These are phyloP conservation scores for Bruguiera gymnorhiza DNA, from an alignment of 345 rosid genomes.

Conservation along the genomic window DNA sequence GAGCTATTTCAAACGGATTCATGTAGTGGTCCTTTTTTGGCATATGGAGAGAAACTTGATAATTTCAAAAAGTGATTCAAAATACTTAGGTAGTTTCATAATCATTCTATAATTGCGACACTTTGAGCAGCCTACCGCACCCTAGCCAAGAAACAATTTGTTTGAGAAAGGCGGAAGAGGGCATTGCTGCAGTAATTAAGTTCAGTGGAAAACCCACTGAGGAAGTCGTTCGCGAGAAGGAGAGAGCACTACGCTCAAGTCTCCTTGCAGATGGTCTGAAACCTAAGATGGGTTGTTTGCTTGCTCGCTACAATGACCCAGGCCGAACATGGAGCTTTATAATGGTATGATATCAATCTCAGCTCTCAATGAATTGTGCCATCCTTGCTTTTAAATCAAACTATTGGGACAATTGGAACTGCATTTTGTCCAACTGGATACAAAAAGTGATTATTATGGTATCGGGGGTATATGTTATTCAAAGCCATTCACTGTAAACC, in stretches of 20 bases:
- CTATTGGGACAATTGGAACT: no score
- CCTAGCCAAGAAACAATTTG: constrained; percentile 57
- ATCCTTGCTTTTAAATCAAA: no score
- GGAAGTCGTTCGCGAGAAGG: constrained; percentile 52
- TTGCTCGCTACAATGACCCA: constrained; percentile 91
- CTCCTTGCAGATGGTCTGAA: constrained; percentile 59
- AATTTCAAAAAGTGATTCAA: no score
- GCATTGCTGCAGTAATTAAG: constrained; percentile 67
- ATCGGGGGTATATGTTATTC: not conserved
- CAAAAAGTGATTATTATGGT: not conserved
- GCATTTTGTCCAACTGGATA: no score
- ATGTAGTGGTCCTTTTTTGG: no score
- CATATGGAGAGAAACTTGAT: no score
- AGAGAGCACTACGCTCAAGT: constrained; percentile 50
- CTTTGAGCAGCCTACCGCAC: constrained; percentile 57
- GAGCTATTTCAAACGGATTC: not conserved
- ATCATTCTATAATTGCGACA: not conserved
- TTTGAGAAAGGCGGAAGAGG: constrained; percentile 67
- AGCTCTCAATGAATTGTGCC: no score
- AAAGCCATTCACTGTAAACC: not conserved
- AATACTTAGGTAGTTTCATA: not conserved
- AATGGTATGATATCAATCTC: constrained; percentile 44
- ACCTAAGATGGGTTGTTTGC: constrained; percentile 62
- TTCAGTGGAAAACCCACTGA: constrained; percentile 85
- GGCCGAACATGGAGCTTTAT: constrained; percentile 69